Base-by-base conservation (phyloP, 306 rosid genomes). In the Hippophae rhamnoides region DNA sequence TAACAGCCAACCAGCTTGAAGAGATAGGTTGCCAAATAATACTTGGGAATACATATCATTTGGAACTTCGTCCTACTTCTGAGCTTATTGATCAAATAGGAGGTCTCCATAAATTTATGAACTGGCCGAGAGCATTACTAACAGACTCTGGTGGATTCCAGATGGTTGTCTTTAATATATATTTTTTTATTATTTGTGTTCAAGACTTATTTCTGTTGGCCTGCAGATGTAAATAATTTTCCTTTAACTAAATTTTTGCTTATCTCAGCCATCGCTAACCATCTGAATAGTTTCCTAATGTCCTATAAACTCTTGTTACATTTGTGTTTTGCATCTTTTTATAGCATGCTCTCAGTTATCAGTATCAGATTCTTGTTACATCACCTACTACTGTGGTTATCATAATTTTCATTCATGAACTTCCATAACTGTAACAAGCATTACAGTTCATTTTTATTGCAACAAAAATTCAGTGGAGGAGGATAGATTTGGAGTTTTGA, bases 71-170 rank as follows among this genome's bases (percentile, higher is more conserved):
- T 60, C 99, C 95, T 45, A 85, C 89, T 60, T 88, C 99, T 2
- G 88, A 92, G 78, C 96, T 92, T 77, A 84, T 92, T 72, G 81
- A 87, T 54, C 89, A 87, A 71, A 64, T 81, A 61, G 93, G 96
- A 10, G 96, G 99, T 62, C 99, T 87, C 55, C 99, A 88, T 72
- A 78, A 73, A 10, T 92, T 83, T 72, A 92, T 92, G 99, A 92
- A 92, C 76, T 92, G 96, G 99, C 87, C 84, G 18, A 80, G 99
- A 56, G 95, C 96, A 26, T 26, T 88, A 78, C 99, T 92, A 56
- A 92, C 99, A 5, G 96, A 92, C 73, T 88, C 95, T 5, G 96
- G 95, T 72, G 99, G 96, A 72, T 92, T 92, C 83, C 95, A 92
- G 75, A 92, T 92, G 95, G 99, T 90, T 59, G 58, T 69, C 53